phyloP scores from a whole-genome alignment of 73 alveolate species.

The Paramecium sexaurelia region DNA sequence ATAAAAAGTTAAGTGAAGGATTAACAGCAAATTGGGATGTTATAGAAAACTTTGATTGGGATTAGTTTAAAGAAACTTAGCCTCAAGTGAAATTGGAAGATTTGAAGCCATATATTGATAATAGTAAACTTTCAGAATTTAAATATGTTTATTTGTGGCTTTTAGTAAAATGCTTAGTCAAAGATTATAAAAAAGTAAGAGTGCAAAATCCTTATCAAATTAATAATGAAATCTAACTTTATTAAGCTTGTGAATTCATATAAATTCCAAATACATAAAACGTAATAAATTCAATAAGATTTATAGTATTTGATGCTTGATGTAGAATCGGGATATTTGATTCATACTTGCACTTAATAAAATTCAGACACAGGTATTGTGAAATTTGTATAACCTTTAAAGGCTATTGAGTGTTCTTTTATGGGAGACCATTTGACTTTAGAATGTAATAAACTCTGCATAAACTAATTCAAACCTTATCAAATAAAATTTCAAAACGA shows the following conservation, averaged over 20 bases:
- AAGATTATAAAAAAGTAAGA: not conserved
- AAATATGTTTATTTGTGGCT: not conserved
- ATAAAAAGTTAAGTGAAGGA: not conserved
- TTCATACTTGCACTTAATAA: not conserved
- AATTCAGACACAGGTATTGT: not conserved
- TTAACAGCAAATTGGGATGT: not conserved
- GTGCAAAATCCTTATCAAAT: not conserved
- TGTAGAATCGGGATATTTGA: not conserved
- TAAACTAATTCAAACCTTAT: not conserved
- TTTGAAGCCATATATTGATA: not conserved
- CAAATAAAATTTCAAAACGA: not conserved
- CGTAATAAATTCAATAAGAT: not conserved
- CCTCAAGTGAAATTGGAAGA: not conserved
- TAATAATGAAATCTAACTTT: not conserved
- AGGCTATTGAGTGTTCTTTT: not conserved
- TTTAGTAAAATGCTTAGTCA: not conserved
- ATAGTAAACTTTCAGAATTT: not conserved
- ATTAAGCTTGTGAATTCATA: not conserved
- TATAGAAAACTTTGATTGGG: conserved; percentile 2
- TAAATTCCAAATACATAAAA: not conserved
- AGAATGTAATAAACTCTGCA: not conserved
- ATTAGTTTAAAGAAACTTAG: not conserved
- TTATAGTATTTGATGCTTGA: conserved; percentile 2
- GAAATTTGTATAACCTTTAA: not conserved
- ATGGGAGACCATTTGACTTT: not conserved